A percentile compares a stretch with the other conserved stretches of the same genome.
phyloP scores from a whole-genome alignment of 2,329 filamentous ascomycete genomes.

The Colletotrichum sp. region DNA sequence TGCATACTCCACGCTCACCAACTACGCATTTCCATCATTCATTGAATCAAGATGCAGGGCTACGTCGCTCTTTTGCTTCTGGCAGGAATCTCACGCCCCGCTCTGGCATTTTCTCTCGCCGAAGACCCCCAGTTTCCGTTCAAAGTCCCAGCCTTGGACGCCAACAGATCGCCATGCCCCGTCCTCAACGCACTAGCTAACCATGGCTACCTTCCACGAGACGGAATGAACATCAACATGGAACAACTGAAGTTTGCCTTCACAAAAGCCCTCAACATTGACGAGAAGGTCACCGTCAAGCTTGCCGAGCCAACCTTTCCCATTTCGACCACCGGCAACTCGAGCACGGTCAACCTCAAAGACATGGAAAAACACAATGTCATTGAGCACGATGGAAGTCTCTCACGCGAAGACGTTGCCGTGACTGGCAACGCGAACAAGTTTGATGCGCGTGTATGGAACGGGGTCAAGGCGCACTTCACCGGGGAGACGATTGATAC shows the following conservation, averaged over 20 bases:
- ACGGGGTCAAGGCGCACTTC: neutral
- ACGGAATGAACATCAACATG: conserved; percentile 40
- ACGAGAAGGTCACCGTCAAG: neutral
- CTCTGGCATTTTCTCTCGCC: neutral
- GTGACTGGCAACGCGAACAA: neutral
- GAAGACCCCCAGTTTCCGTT: neutral
- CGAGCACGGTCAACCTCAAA: conserved; percentile 21
- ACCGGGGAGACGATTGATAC: neutral
- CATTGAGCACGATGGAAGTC: conserved; percentile 36
- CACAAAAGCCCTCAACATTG: neutral
- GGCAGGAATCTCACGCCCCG: neutral
- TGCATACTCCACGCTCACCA: neutral
- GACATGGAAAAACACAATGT: conserved; percentile 22
- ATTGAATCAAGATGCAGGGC: neutral
- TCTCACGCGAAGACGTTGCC: conserved; percentile 30
- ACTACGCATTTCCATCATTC: neutral
- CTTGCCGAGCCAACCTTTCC: conserved; percentile 35
- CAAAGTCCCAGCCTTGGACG: neutral
- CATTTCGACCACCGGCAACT: conserved; percentile 19
- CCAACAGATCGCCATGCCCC: conserved; percentile 37
- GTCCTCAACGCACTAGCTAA: conserved; percentile 50
- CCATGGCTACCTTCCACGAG: conserved; percentile 45
- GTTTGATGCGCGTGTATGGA: neutral
- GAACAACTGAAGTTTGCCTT: neutral
- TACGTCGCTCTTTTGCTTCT: neutral